Conservation (phyloP, 331 rosid genomes). For the Quercus phellos region DNA sequence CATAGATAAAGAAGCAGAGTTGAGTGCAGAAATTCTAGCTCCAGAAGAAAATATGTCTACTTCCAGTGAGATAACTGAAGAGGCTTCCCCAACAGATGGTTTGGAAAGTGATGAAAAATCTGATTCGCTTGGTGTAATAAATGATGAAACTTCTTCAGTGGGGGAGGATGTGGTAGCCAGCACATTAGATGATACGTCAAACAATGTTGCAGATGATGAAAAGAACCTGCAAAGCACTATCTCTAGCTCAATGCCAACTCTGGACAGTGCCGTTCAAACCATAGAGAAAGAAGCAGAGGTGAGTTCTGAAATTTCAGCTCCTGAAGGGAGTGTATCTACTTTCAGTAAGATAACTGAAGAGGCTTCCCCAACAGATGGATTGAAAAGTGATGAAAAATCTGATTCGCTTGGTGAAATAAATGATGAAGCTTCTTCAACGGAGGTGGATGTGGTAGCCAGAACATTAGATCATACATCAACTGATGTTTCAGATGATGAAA, state of each 20-base stretch:
- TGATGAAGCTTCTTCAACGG: conserved; percentile 26
- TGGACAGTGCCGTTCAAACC: conserved; percentile 20
- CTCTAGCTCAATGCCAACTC: conserved; percentile 26
- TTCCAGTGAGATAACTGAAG: not conserved
- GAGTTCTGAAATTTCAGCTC: conserved; percentile 33
- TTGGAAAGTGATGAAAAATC: not conserved
- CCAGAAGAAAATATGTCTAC: conserved; percentile 22
- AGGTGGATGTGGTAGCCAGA: conserved; percentile 29
- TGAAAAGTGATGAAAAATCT: not conserved
- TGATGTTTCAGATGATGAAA: conserved; percentile 22
- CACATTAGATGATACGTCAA: conserved; percentile 24
- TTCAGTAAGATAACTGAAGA: conserved; percentile 1
- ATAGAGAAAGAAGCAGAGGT: conserved; percentile 37
- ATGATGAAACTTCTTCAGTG: conserved; percentile 23
- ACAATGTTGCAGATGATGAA: conserved; percentile 28
- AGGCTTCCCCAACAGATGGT: conserved; percentile 1
- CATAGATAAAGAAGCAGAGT: conserved; percentile 34
- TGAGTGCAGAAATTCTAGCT: conserved; percentile 33
- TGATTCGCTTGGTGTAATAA: conserved; percentile 18
- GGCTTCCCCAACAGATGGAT: not conserved
- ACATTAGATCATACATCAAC: conserved; percentile 25
- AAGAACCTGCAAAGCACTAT: conserved; percentile 13
- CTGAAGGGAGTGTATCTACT: conserved; percentile 29
- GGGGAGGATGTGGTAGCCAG: conserved; percentile 29
- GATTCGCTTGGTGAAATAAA: conserved; percentile 19